A percentile compares a stretch with the other conserved stretches of the same genome.
Conservation (phyloP, 169 alveolate species). For the Eimeria sp. region DNA sequence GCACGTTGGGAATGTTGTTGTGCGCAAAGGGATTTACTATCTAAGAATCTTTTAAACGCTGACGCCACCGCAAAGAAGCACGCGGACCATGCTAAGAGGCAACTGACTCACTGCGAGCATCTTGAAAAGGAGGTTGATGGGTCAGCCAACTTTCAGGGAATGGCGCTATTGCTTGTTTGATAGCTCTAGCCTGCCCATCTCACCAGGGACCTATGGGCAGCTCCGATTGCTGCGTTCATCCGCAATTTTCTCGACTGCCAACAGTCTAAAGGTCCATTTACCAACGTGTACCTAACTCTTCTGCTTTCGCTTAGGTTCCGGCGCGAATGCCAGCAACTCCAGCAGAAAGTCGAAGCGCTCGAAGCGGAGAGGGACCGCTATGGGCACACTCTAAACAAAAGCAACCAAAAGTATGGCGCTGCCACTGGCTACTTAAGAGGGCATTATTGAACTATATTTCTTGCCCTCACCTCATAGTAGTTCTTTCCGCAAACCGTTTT, state of each 20-base stretch:
- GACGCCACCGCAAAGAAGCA: conserved; percentile 87
- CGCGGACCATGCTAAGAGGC: conserved; percentile 85
- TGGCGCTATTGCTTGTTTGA: not conserved
- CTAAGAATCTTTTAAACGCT: conserved; percentile 71
- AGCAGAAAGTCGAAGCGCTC: conserved; percentile 76
- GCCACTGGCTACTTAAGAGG: not conserved
- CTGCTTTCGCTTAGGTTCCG: conserved; percentile 43
- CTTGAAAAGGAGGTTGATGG: conserved; percentile 78
- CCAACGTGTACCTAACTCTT: not conserved
- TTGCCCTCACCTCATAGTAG: not conserved
- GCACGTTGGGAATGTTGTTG: not conserved
- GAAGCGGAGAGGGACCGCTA: conserved; percentile 85
- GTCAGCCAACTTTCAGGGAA: not conserved
- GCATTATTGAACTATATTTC: not conserved
- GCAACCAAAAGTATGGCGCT: conserved; percentile 66
- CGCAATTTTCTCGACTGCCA: not conserved
- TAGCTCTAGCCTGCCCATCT: not conserved
- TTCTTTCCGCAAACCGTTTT: not conserved
- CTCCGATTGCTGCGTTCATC: not conserved
- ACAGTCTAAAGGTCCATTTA: not conserved
- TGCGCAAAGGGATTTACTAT: conserved; percentile 74
- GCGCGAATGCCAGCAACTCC: conserved; percentile 71
- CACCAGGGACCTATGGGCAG: not conserved
- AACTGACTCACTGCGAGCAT: conserved; percentile 74
- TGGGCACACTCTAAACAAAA: conserved; percentile 84